Percentiles rank a stretch among this genome's conserved stretches.
phyloP scores from a whole-genome alignment of 768 basidiomycete genomes.

The Imleria badia region DNA sequence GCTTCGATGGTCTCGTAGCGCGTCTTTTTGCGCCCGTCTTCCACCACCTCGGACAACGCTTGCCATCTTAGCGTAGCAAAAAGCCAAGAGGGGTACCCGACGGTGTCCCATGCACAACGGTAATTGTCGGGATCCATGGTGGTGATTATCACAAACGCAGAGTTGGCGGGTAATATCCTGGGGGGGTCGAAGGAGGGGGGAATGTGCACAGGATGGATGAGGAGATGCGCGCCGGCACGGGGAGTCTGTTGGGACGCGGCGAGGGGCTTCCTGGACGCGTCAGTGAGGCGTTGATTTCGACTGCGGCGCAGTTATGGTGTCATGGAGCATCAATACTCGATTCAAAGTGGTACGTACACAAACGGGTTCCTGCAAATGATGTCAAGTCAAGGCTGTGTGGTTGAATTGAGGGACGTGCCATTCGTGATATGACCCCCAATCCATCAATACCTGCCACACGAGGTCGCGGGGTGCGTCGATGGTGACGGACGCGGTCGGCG shows the following conservation, averaged over 20 bases:
- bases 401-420: constrained; percentile 44
- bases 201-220: constrained; percentile 54
- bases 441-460: constrained; percentile 61
- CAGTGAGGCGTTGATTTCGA: constrained; percentile 48
- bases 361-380: constrained; percentile 59
- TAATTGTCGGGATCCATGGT: constrained; percentile 51
- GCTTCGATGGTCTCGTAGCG: constrained; percentile 65
- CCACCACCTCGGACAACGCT: constrained; percentile 44
- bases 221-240: constrained; percentile 45
- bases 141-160: constrained; percentile 47
- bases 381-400: constrained; percentile 2
- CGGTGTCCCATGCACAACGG: constrained; percentile 56
- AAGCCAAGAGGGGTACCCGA: constrained; percentile 45
- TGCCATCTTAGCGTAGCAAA: constrained; percentile 64
- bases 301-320: constrained; percentile 29
- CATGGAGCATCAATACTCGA: not conserved
- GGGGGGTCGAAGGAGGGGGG: constrained; percentile 55
- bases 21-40: constrained; percentile 47
- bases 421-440: constrained; percentile 60
- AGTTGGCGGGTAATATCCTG: constrained; percentile 32
- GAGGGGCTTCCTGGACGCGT: constrained; percentile 41
- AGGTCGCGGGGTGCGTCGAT: constrained; percentile 63
- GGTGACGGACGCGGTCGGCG: constrained; percentile 41
- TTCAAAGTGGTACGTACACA: constrained; percentile 42
- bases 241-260: constrained; percentile 46